Evolutionary conservation across 2,329 filamentous ascomycete genomes (phyloP).

Genomic region (Zymoseptoria crescenta): DNA sequence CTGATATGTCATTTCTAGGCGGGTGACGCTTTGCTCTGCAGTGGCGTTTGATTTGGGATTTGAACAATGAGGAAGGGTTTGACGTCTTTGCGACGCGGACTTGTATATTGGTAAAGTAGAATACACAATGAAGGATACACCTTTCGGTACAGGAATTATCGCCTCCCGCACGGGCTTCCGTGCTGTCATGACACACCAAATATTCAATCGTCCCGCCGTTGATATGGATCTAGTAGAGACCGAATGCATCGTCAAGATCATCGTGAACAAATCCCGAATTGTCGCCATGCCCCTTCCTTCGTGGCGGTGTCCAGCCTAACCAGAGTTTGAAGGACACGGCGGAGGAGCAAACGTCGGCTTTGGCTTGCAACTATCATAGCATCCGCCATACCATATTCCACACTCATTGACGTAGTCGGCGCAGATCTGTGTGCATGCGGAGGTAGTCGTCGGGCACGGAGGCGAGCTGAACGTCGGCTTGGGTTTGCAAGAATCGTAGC

Average conservation of each 20-base stretch:
- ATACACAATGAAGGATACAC: no score
- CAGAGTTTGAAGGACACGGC: not conserved
- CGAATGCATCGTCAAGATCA: no score
- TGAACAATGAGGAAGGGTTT: not conserved
- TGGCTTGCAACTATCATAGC: not conserved
- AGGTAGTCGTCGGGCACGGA: no score
- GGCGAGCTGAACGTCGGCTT: not conserved
- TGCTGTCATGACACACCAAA: no score
- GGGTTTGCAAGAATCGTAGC: not conserved
- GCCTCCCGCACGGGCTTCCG: no score
- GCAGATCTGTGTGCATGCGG: not conserved
- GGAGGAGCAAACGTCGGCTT: slow-evolving; percentile 2
- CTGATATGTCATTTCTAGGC: slow-evolving; percentile 3
- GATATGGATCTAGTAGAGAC: no score
- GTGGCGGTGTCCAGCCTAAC: not conserved
- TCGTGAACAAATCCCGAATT: no score
- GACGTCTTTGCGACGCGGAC: not conserved
- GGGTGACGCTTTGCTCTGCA: slow-evolving; percentile 13
- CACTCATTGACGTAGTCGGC: slow-evolving; percentile 1
- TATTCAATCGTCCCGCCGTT: no score
- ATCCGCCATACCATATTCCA: not conserved
- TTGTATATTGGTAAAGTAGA: no score
- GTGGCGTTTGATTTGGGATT: slow-evolving; percentile 4
- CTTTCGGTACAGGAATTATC: no score
- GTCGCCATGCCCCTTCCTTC: not conserved